Evolutionary conservation across 2,329 filamentous ascomycete species (phyloP), one percentile per base, ranked within the genome.

Genomic region (Aspergillus luchuensis): DNA sequence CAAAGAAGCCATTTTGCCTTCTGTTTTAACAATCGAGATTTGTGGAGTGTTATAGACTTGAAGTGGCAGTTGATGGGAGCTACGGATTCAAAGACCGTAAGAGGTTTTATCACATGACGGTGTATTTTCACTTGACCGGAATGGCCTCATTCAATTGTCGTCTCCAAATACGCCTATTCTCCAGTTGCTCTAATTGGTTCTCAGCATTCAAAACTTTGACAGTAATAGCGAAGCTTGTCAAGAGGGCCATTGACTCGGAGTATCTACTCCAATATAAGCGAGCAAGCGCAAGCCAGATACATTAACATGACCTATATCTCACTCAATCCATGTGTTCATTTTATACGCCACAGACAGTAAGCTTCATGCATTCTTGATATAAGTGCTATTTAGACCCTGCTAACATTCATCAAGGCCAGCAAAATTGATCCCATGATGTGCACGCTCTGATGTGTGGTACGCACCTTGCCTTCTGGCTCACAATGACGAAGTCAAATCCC

Each of bases 1-100:
- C 19, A 7, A 25, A 25, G 30, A 48, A 38, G 54, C 28, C 60
- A 63, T 63, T 55, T 5, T 49, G 52, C n/a, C 8, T 21, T 6
- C 21, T n/a, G n/a, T n/a, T 50, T n/a, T 1, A 4, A n/a, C 4
- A n/a, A n/a, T 13, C 11, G 6, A 45, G 10, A 8, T 21, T 23
- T 8, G 19, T 23, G 3, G 19, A 2, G 7, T 10, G 13, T 8
- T 13, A 45, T 23, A 8, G 21, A 23, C 10, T 15, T 23, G 10
- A 13, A 23, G 21, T 5, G 19, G 8, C 5, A n/a, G 17, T 13
- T 11, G 3, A 45, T 10, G 41, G 10, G 17, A 45, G 13, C 25
- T 50, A n/a, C 25, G 28, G 19, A 25, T 8, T 49, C 30, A 8
- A 8, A 17, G 23, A 17, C 8, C 5, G 25, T 30, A 28, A 17